phyloP scores from a whole-genome alignment of 495 filamentous ascomycete genomes.

The Hapsidospora chrysogenum region DNA sequence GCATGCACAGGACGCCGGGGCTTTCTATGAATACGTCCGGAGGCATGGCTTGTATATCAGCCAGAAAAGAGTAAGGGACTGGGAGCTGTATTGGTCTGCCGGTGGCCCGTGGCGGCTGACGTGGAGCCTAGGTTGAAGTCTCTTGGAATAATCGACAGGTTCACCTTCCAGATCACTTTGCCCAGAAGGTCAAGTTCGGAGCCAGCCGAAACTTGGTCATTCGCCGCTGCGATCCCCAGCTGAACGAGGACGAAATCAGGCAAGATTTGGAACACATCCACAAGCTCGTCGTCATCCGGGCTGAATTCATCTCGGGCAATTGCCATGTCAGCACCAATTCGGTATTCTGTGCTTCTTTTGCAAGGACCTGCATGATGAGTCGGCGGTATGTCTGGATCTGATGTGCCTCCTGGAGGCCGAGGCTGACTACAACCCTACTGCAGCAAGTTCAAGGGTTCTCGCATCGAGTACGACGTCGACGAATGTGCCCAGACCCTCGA shows the following conservation, averaged over 20 bases:
- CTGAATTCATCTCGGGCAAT: conserved; percentile 38
- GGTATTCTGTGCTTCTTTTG: conserved; percentile 58
- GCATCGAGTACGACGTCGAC: conserved; percentile 56
- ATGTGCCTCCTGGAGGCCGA: background rate
- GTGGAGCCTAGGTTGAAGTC: conserved; percentile 38
- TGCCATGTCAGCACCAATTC: conserved; percentile 61
- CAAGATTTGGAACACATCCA: conserved; percentile 73
- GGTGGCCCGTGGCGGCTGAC: conserved; percentile 1
- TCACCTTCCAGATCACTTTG: conserved; percentile 45
- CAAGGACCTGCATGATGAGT: conserved; percentile 66
- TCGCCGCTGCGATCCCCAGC: conserved; percentile 32
- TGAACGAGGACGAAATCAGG: conserved; percentile 49
- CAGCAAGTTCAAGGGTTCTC: conserved; percentile 53
- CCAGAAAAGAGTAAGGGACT: conserved; percentile 42
- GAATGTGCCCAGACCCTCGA: conserved; percentile 52
- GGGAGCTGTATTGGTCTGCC: background rate
- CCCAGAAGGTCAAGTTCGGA: conserved; percentile 48
- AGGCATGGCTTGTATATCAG: conserved; percentile 53
- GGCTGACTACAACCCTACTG: background rate
- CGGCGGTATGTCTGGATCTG: conserved; percentile 22
- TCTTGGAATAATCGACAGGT: conserved; percentile 64
- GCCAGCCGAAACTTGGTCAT: conserved; percentile 66
- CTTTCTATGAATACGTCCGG: conserved; percentile 48
- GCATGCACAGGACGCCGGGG: conserved; percentile 39
- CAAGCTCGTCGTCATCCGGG: conserved; percentile 53